phyloP scores from a whole-genome alignment of 2,329 filamentous ascomycete genomes.

The Orbilia quercus region DNA sequence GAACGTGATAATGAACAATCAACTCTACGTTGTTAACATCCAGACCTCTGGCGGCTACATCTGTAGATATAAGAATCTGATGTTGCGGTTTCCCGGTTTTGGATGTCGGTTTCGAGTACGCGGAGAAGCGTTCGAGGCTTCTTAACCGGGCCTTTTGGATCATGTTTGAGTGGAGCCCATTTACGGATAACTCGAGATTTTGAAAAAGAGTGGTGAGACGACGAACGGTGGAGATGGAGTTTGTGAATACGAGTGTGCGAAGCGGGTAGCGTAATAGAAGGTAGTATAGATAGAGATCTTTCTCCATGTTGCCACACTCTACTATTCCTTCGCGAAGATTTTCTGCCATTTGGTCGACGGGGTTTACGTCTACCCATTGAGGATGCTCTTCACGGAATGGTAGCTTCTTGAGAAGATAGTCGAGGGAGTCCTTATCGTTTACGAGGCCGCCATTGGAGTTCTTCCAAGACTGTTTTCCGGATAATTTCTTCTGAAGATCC shows the following conservation, averaged over 20 bases:
- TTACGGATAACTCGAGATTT: constrained; percentile 77
- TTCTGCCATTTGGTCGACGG: constrained; percentile 85
- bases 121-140: constrained; percentile 87
- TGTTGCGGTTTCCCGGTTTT: constrained; percentile 62
- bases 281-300: constrained; percentile 94
- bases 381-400: constrained; percentile 86
- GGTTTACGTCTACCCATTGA: constrained; percentile 92
- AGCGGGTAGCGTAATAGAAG: constrained; percentile 84
- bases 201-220: constrained; percentile 86
- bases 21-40: constrained; percentile 91
- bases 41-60: constrained; percentile 91
- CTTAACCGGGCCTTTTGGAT: constrained; percentile 93
- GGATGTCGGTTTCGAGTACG: constrained; percentile 61
- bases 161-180: constrained; percentile 90
- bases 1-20: constrained; percentile 94
- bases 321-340: constrained; percentile 88
- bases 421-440: constrained; percentile 83
- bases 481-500: constrained; percentile 87
- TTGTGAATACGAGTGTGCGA: constrained; percentile 90
- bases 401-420: constrained; percentile 89
- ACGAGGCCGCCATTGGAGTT: constrained; percentile 70
- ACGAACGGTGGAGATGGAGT: constrained; percentile 91
- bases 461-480: constrained; percentile 74
- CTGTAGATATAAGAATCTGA: constrained; percentile 86
- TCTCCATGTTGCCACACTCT: constrained; percentile 92